A percentile compares a stretch with the other conserved stretches of the same genome.
These are phyloP conservation scores for Multifurca ochricompacta DNA, from an alignment of 768 basidiomycete species.

Conservation along the genomic window DNA sequence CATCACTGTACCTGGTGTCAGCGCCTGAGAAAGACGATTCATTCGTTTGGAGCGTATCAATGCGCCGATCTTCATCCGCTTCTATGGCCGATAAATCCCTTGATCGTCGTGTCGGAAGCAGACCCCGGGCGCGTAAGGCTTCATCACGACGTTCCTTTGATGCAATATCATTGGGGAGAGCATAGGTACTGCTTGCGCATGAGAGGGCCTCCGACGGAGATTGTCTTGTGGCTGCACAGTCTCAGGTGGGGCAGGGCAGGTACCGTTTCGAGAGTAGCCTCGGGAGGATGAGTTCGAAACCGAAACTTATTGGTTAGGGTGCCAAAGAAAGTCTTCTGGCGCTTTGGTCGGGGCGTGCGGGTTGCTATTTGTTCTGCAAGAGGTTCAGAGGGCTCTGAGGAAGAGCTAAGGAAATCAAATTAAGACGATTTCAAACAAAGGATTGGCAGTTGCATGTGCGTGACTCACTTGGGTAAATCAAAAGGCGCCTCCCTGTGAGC, in stretches of 20 bases:
- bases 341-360: not conserved
- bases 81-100: slow-evolving; percentile 15
- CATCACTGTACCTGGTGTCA: slow-evolving; percentile 2
- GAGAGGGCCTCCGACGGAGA: not conserved
- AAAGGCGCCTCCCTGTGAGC: not conserved
- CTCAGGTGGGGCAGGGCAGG: not conserved
- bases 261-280: not conserved
- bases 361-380: not conserved
- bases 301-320: slow-evolving; percentile 10
- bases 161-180: slow-evolving; percentile 6
- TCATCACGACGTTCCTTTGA: slow-evolving; percentile 16
- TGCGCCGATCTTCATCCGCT: slow-evolving; percentile 14
- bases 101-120: slow-evolving; percentile 4
- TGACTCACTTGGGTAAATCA: not conserved
- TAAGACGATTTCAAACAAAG: not conserved
- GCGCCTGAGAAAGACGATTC: not conserved
- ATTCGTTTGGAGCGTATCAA: not conserved
- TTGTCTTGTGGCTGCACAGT: not conserved
- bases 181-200: slow-evolving; percentile 1
- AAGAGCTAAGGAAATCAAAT: not conserved
- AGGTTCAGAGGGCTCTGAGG: not conserved
- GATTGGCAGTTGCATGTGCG: not conserved
- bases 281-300: not conserved
- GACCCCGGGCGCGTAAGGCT: slow-evolving; percentile 16
- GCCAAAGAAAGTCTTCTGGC: slow-evolving; percentile 1